Base-by-base conservation (phyloP, 176 grass and related monocot genomes). In the Zizania latifolia region DNA sequence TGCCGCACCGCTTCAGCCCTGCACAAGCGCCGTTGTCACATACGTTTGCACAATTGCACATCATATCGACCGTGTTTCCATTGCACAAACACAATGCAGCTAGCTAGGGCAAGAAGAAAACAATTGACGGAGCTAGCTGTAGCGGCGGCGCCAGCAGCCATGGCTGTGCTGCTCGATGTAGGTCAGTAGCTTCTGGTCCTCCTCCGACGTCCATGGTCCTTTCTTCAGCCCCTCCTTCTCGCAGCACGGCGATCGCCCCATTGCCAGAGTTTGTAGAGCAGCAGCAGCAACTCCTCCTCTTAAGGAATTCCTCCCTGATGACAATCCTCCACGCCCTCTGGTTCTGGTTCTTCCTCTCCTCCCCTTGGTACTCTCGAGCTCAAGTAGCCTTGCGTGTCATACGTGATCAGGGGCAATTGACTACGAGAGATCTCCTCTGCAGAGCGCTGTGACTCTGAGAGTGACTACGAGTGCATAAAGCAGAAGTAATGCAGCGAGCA, bases 181-280 rank as follows among this genome's bases (percentile, higher is more conserved):
- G 71, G 88, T 82, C 76, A 94, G 58, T 72, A 99, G 96, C 85
- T 95, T 99, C 81, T 99, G 84, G 72, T 99, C 96, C 82, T 99
- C 96, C 76, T 99, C 96, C 24, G 89, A 73, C 24, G 92, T 92
- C 96, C 96, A 99, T 3, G 96, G 96, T 8, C 96, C 96, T 68
- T 85, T 92, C 85, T 99, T 99, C 46, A 99, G 68, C 19, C 91
- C 96, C 36, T 90, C 83, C 80, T 95, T 95, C 35, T 99, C 96
- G 70, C 96, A 99, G 81, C 96, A 99, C 77, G 92, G 96, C 74
- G 87, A 78, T 85, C 96, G 81, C 26, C 92, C 96, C 96, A 99
- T 99, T 24, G 64, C 39, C 26, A 3, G 56, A 59, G 38, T n/a
- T n/a, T n/a, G n/a, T 34, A 71, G 11, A 19, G 8, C 23, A 58